These are phyloP conservation scores for Cyclotella distinguenda DNA, from an alignment of 108 stramenopile species.

Conservation along the genomic window DNA sequence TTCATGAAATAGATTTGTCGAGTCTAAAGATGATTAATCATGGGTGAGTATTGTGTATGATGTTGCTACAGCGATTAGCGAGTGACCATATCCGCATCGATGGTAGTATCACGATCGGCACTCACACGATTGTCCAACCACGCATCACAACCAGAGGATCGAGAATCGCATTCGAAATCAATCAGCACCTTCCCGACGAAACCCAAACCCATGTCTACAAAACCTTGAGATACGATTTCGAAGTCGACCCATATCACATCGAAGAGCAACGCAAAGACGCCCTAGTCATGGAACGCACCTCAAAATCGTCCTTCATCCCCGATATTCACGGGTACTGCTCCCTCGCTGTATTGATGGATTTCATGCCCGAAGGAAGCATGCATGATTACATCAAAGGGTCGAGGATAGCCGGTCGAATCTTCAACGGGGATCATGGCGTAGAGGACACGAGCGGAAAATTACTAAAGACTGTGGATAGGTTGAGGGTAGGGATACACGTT, in stretches of 20 bases:
- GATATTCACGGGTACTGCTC: conserved; percentile 41
- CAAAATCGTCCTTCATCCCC: conserved; percentile 34
- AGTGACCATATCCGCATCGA: neutral
- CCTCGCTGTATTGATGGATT: conserved; percentile 46
- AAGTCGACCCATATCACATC: conserved; percentile 2
- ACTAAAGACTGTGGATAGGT: conserved; percentile 18
- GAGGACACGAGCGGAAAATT: conserved; percentile 2
- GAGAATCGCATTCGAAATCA: conserved; percentile 37
- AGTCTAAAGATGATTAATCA: conserved; percentile 27
- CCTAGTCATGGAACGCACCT: conserved; percentile 29
- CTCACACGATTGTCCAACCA: neutral
- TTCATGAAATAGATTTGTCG: conserved; percentile 45
- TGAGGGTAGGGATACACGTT: conserved; percentile 38
- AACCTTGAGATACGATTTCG: conserved; percentile 21
- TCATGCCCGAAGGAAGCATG: conserved; percentile 50
- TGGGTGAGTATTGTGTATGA: conserved; percentile 9
- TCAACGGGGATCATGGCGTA: neutral
- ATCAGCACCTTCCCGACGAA: neutral
- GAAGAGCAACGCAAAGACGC: conserved; percentile 46
- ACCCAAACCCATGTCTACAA: conserved; percentile 25
- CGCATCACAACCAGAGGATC: conserved; percentile 25
- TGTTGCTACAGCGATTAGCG: neutral
- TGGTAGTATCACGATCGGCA: neutral
- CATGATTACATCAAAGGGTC: conserved; percentile 44
- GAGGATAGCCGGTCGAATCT: conserved; percentile 19